Percentiles rank a stretch among this genome's conserved stretches.
Conservation (phyloP, 192 early-diverging fungal species). For the Backusella luteola region DNA sequence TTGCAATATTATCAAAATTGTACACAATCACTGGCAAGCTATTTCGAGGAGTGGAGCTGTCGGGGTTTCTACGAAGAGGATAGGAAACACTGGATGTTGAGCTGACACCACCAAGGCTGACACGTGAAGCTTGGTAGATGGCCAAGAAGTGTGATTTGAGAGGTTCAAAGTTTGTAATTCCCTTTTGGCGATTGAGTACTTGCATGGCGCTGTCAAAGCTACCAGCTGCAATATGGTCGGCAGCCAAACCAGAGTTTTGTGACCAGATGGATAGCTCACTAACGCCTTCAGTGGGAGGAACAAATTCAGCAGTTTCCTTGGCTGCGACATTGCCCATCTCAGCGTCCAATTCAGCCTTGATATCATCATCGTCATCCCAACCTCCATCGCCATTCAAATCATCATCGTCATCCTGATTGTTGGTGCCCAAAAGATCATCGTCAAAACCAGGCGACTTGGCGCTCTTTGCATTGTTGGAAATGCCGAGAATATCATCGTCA, state of each 20-base stretch:
- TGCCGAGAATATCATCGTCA: slow-evolving; percentile 65
- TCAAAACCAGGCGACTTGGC: slow-evolving; percentile 34
- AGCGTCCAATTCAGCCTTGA: slow-evolving; percentile 64
- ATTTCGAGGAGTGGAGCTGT: slow-evolving; percentile 49
- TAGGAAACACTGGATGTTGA: slow-evolving; percentile 60
- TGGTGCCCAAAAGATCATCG: slow-evolving; percentile 25
- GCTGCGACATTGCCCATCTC: slow-evolving; percentile 58
- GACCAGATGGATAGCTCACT: slow-evolving; percentile 74
- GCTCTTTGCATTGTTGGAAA: slow-evolving; percentile 36
- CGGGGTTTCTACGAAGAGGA: slow-evolving; percentile 66
- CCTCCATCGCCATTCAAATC: slow-evolving; percentile 86
- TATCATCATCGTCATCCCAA: slow-evolving; percentile 86
- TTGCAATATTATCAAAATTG: slow-evolving; percentile 56
- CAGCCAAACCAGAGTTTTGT: slow-evolving; percentile 83
- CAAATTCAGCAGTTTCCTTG: slow-evolving; percentile 58
- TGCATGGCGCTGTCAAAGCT: slow-evolving; percentile 95
- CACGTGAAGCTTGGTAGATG: slow-evolving; percentile 76
- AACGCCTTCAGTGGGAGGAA: slow-evolving; percentile 73
- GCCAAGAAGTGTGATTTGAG: slow-evolving; percentile 87
- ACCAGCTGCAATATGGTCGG: slow-evolving; percentile 94
- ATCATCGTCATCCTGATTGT: slow-evolving; percentile 49
- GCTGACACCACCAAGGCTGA: slow-evolving; percentile 57
- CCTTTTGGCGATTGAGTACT: slow-evolving; percentile 89
- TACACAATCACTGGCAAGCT: slow-evolving; percentile 61
- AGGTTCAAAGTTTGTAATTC: slow-evolving; percentile 89